Base-by-base conservation (phyloP, 2,329 filamentous ascomycete genomes). In the Thielaviopsis musarum region DNA sequence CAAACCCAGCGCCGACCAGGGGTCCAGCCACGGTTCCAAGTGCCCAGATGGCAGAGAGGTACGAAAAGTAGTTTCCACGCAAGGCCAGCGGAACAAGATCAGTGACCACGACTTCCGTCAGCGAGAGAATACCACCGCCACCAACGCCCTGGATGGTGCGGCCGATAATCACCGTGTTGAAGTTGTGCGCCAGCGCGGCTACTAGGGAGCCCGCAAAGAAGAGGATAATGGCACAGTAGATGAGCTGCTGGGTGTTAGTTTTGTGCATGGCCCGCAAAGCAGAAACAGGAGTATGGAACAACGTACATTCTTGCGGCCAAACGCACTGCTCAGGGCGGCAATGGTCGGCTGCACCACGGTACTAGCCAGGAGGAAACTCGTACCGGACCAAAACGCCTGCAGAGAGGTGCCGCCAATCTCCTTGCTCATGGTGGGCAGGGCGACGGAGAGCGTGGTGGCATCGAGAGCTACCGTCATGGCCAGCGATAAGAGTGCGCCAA, bases 341-440 rank as follows among this genome's bases (percentile, higher is more conserved):
- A 73, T 65, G 5, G 70, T 68, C 3, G 80, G 81, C 64, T 83
- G 77, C 51, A 80, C 74, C 30, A 83, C 77, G 0, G 84, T 82
- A 59, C 79, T 81, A 2, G 82, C 79, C 5, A 88, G 75, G 4
- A 88, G 72, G 64, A 85, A 88, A 17, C 81, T 81, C 4, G 84
- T 87, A 1, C 84, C 84, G 13, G 82, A 78, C 85, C 84, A 88
- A 66, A 87, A 87, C 0, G 82, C 81, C 69, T 87, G 74, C 34
- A 82, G 76, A 2, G 77, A 77, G 0, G 75, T 75, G 24, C 79
- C 79, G 48, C 73, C 64, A 3, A 83, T 70, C 48, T 76, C 74
- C 21, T 69, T 64, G 10, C 78, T 74, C 59, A 82, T 79, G 5
- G 62, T 62, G 2, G 70, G 68, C 21, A 71, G 58, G 0, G 67